Conservation (phyloP, 169 alveolate species). For the Ichthyophthirius multifiliis region DNA sequence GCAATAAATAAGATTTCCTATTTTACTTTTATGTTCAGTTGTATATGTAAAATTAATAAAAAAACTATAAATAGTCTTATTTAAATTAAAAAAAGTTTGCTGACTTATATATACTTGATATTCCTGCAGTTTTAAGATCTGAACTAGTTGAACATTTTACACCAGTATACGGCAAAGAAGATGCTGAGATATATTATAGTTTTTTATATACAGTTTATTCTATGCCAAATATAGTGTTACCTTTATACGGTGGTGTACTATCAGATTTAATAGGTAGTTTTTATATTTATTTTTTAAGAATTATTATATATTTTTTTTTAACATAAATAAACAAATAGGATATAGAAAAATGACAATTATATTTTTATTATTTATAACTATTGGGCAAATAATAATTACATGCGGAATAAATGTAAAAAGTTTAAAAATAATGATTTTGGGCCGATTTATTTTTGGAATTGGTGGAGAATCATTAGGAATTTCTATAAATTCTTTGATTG, state of each 20-base stretch:
- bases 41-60: no score
- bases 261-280: background rate
- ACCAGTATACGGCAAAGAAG: slow-evolving; percentile 6
- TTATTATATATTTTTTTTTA: background rate
- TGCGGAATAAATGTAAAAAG: background rate
- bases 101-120: slow-evolving; percentile 5
- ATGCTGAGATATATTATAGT: slow-evolving; percentile 2
- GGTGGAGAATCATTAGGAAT: slow-evolving; percentile 24
- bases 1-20: no score
- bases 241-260: slow-evolving; percentile 19
- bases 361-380: background rate
- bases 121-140: slow-evolving; percentile 24
- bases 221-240: slow-evolving; percentile 21
- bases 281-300: background rate
- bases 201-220: slow-evolving; percentile 29
- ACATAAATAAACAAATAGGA: background rate
- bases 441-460: slow-evolving; percentile 29
- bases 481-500: background rate
- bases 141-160: slow-evolving; percentile 2
- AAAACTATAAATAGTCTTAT: no score
- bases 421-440: slow-evolving; percentile 16
- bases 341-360: slow-evolving; percentile 13
- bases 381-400: slow-evolving; percentile 3
- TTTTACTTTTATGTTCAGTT: no score
- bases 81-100: no score